These are phyloP conservation scores for Orbilia brochopaga DNA, from an alignment of 2,329 filamentous ascomycete species.

Conservation along the genomic window DNA sequence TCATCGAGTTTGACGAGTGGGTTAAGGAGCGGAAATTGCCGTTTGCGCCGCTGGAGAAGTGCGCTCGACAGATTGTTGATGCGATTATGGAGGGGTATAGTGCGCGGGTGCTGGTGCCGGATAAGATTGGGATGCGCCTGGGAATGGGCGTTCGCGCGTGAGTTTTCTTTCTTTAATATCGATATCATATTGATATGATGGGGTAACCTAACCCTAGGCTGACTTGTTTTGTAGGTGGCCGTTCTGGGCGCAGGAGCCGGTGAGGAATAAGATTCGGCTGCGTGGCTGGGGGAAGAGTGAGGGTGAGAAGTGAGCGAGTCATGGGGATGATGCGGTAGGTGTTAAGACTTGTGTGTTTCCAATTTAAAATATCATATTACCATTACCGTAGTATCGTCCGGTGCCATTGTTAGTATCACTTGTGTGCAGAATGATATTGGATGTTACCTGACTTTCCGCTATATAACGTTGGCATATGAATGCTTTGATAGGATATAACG, in stretches of 20 bases:
- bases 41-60: conserved; percentile 28
- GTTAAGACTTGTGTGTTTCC: too few species aligned
- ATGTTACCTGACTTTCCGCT: too few species aligned
- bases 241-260: background rate
- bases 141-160: background rate
- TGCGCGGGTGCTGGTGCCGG: conserved; percentile 31
- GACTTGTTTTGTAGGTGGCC: conserved; percentile 5
- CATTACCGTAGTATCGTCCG: too few species aligned
- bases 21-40: conserved; percentile 14
- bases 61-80: conserved; percentile 16
- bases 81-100: conserved; percentile 36
- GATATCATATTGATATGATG: background rate
- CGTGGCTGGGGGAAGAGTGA: background rate
- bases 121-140: background rate
- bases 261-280: background rate
- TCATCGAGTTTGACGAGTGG: conserved; percentile 17
- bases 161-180: background rate
- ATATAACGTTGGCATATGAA: too few species aligned
- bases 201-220: too few species aligned
- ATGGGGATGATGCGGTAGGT: too few species aligned
- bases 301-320: background rate
- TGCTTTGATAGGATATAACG: too few species aligned
- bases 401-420: too few species aligned
- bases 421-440: too few species aligned
- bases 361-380: too few species aligned